Evolutionary conservation across 495 filamentous ascomycete species (phyloP).

Genomic region (Penicillium chermesinum): DNA sequence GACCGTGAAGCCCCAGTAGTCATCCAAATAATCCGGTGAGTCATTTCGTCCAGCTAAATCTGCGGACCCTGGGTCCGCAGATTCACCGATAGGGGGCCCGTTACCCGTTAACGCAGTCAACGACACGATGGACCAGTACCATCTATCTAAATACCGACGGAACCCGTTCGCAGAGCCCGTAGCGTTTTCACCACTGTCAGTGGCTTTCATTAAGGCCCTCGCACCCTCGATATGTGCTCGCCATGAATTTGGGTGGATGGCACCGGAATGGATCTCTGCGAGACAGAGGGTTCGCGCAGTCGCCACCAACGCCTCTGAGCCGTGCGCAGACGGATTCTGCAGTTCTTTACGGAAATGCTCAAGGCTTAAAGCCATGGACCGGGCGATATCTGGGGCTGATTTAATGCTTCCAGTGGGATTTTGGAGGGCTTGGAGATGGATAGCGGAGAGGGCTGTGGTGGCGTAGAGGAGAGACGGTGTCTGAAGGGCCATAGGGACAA

Average conservation of each 20-base stretch:
- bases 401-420: constrained; percentile 42
- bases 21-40: constrained; percentile 40
- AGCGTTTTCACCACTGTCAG: constrained; percentile 21
- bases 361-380: constrained; percentile 40
- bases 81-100: constrained; percentile 39
- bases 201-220: constrained; percentile 36
- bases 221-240: constrained; percentile 44
- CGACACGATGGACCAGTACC: constrained; percentile 45
- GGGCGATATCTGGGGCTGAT: constrained; percentile 40
- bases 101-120: constrained; percentile 44
- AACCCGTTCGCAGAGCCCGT: constrained; percentile 32
- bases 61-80: constrained; percentile 13
- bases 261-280: constrained; percentile 46
- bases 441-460: constrained; percentile 44
- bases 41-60: constrained; percentile 13
- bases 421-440: constrained; percentile 41
- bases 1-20: constrained; percentile 46
- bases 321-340: constrained; percentile 31
- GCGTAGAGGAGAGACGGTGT: constrained; percentile 44
- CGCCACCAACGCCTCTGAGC: constrained; percentile 40
- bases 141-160: constrained; percentile 40
- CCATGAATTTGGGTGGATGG: constrained; percentile 44
- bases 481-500: constrained; percentile 44
- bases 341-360: constrained; percentile 44
- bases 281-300: constrained; percentile 46